These are phyloP conservation scores for Coemansia sp. DNA, from an alignment of 192 early-diverging fungal genomes.

Conservation along the genomic window DNA sequence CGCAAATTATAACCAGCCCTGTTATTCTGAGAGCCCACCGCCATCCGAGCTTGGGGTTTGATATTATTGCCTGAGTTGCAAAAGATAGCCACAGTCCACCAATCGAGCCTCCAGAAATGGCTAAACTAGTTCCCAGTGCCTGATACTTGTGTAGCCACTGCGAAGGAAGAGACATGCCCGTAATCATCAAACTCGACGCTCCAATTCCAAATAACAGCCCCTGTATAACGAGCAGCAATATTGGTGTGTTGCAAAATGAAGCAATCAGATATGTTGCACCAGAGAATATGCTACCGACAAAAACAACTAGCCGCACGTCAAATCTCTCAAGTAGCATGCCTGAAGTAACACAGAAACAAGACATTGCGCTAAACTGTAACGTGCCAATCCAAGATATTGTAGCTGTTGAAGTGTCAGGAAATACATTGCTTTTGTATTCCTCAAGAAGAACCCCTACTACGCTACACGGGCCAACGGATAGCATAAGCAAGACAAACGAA, in stretches of 20 bases:
- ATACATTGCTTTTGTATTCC: slow-evolving; percentile 28
- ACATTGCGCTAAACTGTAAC: slow-evolving; percentile 34
- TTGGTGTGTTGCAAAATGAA: slow-evolving; percentile 39
- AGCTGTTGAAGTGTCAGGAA: slow-evolving; percentile 23
- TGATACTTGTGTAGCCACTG: slow-evolving; percentile 72
- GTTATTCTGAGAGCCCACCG: slow-evolving; percentile 70
- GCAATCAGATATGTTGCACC: slow-evolving; percentile 24
- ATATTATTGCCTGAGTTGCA: slow-evolving; percentile 58
- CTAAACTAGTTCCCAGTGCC: slow-evolving; percentile 68
- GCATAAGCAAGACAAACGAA: slow-evolving; percentile 31
- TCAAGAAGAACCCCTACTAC: slow-evolving; percentile 29
- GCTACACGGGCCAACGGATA: slow-evolving; percentile 24
- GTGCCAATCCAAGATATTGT: slow-evolving; percentile 46
- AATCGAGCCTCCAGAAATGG: slow-evolving; percentile 66
- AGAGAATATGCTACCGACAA: slow-evolving; percentile 10
- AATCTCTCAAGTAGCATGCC: slow-evolving; percentile 33
- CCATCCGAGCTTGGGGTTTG: slow-evolving; percentile 47
- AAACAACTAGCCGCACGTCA: slow-evolving; percentile 11
- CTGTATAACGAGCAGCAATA: slow-evolving; percentile 69
- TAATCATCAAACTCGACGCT: slow-evolving; percentile 60
- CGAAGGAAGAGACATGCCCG: slow-evolving; percentile 60
- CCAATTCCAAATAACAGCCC: slow-evolving; percentile 71
- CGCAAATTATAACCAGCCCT: slow-evolving; percentile 51
- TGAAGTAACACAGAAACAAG: slow-evolving; percentile 21
- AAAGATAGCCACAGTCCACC: slow-evolving; percentile 69